phyloP scores from a whole-genome alignment of 805 yeast species.

The Saturnispora galanensis region DNA sequence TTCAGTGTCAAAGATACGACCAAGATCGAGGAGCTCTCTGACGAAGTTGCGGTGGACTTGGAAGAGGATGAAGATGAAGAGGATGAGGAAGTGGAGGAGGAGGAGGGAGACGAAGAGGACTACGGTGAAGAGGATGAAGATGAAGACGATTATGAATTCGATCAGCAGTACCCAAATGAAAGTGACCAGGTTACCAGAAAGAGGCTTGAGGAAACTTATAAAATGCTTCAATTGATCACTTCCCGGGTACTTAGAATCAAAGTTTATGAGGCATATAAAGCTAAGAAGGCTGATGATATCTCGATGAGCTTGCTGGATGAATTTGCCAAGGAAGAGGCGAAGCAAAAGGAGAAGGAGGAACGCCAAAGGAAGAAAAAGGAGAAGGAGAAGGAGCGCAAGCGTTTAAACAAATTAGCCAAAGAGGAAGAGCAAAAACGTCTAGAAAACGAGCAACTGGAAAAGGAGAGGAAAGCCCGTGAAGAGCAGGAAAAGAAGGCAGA shows the following conservation, averaged over 20 bases:
- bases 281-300: conserved; percentile 69
- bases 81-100: conserved; percentile 8
- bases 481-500: conserved; percentile 35
- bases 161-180: conserved; percentile 32
- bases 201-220: conserved; percentile 68
- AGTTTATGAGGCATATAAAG: conserved; percentile 66
- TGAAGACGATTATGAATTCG: conserved; percentile 22
- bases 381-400: conserved; percentile 61
- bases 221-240: conserved; percentile 69
- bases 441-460: conserved; percentile 45
- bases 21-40: background rate
- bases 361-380: conserved; percentile 58
- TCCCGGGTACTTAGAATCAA: conserved; percentile 68
- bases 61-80: conserved; percentile 8
- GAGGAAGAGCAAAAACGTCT: conserved; percentile 43
- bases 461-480: conserved; percentile 31
- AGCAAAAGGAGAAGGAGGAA: conserved; percentile 55
- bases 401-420: conserved; percentile 48
- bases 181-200: conserved; percentile 46
- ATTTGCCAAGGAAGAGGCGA: conserved; percentile 57
- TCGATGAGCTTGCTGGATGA: conserved; percentile 54
- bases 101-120: conserved; percentile 14
- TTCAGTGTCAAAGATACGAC: background rate
- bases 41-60: conserved; percentile 23
- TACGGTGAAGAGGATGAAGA: conserved; percentile 16